phyloP scores from a whole-genome alignment of 805 yeast species.

The Spathaspora arborariae region DNA sequence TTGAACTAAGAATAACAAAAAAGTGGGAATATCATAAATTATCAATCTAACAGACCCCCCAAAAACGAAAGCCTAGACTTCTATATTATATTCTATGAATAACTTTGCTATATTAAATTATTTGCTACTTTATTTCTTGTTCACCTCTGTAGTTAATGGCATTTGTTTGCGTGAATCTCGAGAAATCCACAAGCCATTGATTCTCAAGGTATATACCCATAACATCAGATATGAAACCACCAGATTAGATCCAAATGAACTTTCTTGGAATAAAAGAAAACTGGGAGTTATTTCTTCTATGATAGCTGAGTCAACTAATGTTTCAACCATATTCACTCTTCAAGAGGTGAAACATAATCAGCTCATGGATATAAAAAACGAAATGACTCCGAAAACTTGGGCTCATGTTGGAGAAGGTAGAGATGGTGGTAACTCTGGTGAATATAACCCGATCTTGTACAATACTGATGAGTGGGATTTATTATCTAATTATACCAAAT shows the following conservation, averaged over 20 bases:
- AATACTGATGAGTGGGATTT: conserved; percentile 21
- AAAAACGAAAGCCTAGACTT: background rate
- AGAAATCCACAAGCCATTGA: background rate
- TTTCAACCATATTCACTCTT: conserved; percentile 31
- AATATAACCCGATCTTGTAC: conserved; percentile 25
- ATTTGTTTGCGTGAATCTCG: background rate
- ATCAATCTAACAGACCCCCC: background rate
- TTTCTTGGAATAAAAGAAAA: conserved; percentile 6
- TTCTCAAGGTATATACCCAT: conserved; percentile 1
- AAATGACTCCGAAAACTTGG: conserved; percentile 17
- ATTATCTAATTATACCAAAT: conserved; percentile 17
- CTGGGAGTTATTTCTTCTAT: conserved; percentile 24
- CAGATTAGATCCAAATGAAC: background rate
- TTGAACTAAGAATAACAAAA: no score
- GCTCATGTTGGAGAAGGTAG: conserved; percentile 26
- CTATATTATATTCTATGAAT: background rate
- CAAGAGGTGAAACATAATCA: conserved; percentile 38
- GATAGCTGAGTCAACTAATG: background rate
- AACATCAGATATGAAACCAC: conserved; percentile 4
- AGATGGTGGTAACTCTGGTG: conserved; percentile 27
- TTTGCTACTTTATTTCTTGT: background rate
- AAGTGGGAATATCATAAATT: background rate
- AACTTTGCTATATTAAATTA: background rate
- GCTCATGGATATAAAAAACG: conserved; percentile 27
- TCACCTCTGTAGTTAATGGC: background rate